These are phyloP conservation scores for Incumbomyces delicatus DNA, from an alignment of 2,329 filamentous ascomycete genomes.

Conservation along the genomic window DNA sequence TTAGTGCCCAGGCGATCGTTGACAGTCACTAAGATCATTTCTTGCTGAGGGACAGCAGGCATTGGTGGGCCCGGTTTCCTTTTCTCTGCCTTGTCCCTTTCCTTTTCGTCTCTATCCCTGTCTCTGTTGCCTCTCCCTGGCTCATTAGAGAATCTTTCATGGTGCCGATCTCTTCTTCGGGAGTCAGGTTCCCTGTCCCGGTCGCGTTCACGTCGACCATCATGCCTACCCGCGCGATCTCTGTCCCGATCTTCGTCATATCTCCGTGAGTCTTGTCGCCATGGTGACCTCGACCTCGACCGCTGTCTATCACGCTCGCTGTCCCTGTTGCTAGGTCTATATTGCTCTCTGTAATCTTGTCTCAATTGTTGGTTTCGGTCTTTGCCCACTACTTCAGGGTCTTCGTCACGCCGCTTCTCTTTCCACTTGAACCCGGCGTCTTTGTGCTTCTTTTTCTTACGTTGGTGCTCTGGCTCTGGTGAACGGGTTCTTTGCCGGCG, in stretches of 20 bases:
- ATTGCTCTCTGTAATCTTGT: slow-evolving; percentile 40
- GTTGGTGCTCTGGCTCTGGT: slow-evolving; percentile 27
- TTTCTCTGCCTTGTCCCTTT: slow-evolving; percentile 24
- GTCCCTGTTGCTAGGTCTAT: slow-evolving; percentile 15
- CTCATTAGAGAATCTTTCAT: slow-evolving; percentile 9
- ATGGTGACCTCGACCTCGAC: slow-evolving; percentile 27
- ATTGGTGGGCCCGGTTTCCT: slow-evolving; percentile 23
- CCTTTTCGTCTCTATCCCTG: slow-evolving; percentile 21
- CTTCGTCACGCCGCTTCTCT: slow-evolving; percentile 39
- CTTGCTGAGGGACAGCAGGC: slow-evolving; percentile 45
- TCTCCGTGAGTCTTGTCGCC: background rate
- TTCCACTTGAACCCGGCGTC: slow-evolving; percentile 41
- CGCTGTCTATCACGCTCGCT: slow-evolving; percentile 19
- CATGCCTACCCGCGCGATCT: slow-evolving; percentile 14
- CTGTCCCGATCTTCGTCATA: slow-evolving; percentile 25
- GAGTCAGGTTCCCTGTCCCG: slow-evolving; percentile 20
- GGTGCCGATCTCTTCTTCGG: slow-evolving; percentile 9
- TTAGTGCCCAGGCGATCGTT: slow-evolving; percentile 97
- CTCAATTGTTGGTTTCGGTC: slow-evolving; percentile 42
- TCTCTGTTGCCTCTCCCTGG: slow-evolving; percentile 21
- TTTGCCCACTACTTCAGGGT: slow-evolving; percentile 24
- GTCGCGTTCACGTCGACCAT: slow-evolving; percentile 14
- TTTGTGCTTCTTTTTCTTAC: slow-evolving; percentile 30
- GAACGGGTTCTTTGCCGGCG: slow-evolving; percentile 24
- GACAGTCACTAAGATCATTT: slow-evolving; percentile 88